Conservation (phyloP, 1,284 basidiomycete species). For the Ceratobasidium sp. region DNA sequence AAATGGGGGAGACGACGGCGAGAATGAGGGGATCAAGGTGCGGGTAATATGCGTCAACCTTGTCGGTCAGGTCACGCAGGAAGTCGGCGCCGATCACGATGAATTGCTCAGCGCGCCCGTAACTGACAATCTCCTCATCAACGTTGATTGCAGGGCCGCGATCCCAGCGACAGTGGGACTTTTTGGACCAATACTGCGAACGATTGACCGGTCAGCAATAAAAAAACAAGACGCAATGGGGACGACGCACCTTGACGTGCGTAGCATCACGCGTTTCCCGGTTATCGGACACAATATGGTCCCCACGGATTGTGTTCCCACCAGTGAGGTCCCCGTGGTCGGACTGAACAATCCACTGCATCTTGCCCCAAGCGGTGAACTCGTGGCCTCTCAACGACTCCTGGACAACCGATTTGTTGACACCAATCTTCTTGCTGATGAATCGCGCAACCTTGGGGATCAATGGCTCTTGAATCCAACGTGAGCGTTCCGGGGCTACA, state of each 20-base stretch:
- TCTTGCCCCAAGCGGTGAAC: not conserved
- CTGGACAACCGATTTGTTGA: not conserved
- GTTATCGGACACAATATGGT: not conserved
- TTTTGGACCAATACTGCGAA: not conserved
- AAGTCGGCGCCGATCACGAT: not conserved
- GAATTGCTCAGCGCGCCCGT: too few species aligned
- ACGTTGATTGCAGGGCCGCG: too few species aligned
- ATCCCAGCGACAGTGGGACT: too few species aligned
- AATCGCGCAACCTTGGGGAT: not conserved
- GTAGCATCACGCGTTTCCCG: not conserved
- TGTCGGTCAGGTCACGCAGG: constrained; percentile 37
- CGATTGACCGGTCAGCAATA: too few species aligned
- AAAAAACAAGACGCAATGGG: too few species aligned
- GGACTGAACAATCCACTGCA: not conserved
- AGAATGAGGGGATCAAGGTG: constrained; percentile 43
- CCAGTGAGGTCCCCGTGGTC: not conserved
- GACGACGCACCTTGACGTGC: constrained; percentile 8
- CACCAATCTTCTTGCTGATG: not conserved
- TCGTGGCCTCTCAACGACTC: not conserved
- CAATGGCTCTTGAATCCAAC: too few species aligned
- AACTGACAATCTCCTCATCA: too few species aligned
- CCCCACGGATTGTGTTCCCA: not conserved
- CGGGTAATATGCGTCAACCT: constrained; percentile 29
- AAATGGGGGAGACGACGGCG: constrained; percentile 46
- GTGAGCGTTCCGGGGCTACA: not conserved